Base-by-base conservation (phyloP, 257 asterid genomes). In the Penstemon eatonii region DNA sequence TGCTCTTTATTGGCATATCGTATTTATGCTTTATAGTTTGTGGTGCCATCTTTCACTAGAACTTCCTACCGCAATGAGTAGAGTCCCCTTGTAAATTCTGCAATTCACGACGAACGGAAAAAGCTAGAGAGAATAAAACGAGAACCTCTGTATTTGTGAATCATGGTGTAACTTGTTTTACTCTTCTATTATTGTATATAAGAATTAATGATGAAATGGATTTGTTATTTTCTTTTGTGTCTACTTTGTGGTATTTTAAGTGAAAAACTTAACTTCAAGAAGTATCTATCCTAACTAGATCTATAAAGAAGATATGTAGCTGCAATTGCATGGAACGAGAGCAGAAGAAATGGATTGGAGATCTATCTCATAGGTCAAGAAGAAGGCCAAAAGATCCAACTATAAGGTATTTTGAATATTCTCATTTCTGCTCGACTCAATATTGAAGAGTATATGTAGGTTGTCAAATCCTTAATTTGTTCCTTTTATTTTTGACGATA, bases 271-370 rank as follows among this genome's bases (percentile, higher is more conserved):
- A 42, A 50, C 11, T 51, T 71, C 15, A 33, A 47, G 60, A 56
- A 69, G 57, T 25, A 51, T 58, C 11, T 52, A 46, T 40, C 40
- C 25, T 37, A 7, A 59, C 55, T 18, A 10, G 63, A 41, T 64
- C 15, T 11, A 7, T 71, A 38, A 68, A 64, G 68, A 52, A 75
- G 75, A 42, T 64, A 52, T 81, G 78, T 75, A 92, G 98, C 91
- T 78, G 92, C 88, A 10, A 82, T 78, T 82, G 92, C 89, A 42
- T 92, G 98, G 98, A 79, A 81, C 1, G 97, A 90, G 85, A 81
- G 71, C 78, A 78, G 96, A 73, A 83, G 80, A 77, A 77, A 76
- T 92, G 98, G 98, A 73, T 71, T 7, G 96, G 97, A 69, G 86
- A 87, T 67, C 74, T 51, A 66, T 73, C 89, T 55, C 81, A 76